A percentile compares a stretch with the other conserved stretches of the same genome.
Evolutionary conservation across 192 early-diverging fungal species (phyloP).

Genomic region (Rhizophagus clarus): DNA sequence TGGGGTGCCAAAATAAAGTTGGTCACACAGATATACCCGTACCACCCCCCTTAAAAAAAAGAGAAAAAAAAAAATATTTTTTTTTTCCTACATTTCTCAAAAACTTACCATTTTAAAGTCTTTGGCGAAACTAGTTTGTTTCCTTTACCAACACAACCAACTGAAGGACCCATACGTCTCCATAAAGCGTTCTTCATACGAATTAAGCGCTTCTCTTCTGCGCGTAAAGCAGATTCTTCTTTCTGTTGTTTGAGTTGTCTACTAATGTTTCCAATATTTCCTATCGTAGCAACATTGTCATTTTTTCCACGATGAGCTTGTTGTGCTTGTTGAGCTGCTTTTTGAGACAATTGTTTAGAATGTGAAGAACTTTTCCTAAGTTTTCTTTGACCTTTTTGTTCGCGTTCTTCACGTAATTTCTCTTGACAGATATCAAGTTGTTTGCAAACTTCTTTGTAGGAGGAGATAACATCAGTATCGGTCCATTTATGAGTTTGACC

Average conservation of each 20-base stretch:
- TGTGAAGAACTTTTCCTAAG: neutral
- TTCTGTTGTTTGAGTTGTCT: constrained; percentile 12
- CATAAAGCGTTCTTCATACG: constrained; percentile 29
- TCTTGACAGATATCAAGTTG: neutral
- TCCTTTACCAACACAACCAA: constrained; percentile 16
- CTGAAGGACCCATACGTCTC: constrained; percentile 15
- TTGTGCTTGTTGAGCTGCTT: neutral
- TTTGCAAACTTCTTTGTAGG: constrained; percentile 19
- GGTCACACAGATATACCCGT: neutral
- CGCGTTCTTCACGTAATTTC: neutral
- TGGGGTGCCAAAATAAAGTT: neutral
- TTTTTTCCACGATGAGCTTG: neutral
- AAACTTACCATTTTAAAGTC: constrained; percentile 32
- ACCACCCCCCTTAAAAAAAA: neutral
- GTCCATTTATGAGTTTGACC: constrained; percentile 24
- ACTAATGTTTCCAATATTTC: constrained; percentile 17
- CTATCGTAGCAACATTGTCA: neutral
- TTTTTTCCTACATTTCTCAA: no score
- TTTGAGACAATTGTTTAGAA: neutral
- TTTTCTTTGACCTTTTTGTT: neutral
- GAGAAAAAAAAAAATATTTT: neutral
- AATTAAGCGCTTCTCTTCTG: constrained; percentile 28
- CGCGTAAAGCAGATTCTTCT: constrained; percentile 1
- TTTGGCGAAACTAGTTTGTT: constrained; percentile 20
- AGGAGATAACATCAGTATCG: constrained; percentile 11